Base-by-base conservation (phyloP, 257 asterid genomes). In the Capsicum pubescens region DNA sequence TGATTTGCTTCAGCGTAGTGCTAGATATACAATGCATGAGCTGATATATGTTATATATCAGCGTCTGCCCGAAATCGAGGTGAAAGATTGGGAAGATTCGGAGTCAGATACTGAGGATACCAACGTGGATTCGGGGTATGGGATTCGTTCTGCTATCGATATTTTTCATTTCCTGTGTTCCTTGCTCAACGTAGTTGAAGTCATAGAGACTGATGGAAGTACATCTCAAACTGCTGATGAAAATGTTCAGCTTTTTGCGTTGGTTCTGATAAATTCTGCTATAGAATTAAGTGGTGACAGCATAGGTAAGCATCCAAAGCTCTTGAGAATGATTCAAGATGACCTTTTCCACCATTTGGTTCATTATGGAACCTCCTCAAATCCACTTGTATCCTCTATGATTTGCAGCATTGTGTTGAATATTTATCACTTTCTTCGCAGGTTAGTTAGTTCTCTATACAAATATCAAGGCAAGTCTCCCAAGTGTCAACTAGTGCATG, bases 131-230 rank as follows among this genome's bases (percentile, higher is more conserved):
- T 84, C 93, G 0, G 92, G 97, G 12, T 97, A 91, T 67, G 99
- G 99, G 46, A 90, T 97, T 42, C 88, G 97, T 4, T 90, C 98
- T 0, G 95, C 97, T 0, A 89, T 94, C 1, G 99, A 97, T 82
- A 90, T 97, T 84, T 97, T 97, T 80, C 98, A 95, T 82, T 95
- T 97, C 91, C 70, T 97, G 81, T 97, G 99, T 86, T 93, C 99
- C 21, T 84, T 97, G 36, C 89, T 95, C 67, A 97, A 97, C 60
- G 98, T 97, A 76, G 91, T 95, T 7, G 97, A 95, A 48, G 57
- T 88, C 12, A 79, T 89, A 86, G 98, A 93, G 2, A 5, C 90
- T 0, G 97, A 95, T 35, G 97, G 94, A 9, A 3, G 84, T 66
- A 83, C 85, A 7, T 79, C 88, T 77, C 97, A 92, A 21, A 85